Percentiles rank a stretch among this genome's conserved stretches.
Conservation (phyloP, 176 grass and related monocot genomes). For the Aegilops umbellulata region DNA sequence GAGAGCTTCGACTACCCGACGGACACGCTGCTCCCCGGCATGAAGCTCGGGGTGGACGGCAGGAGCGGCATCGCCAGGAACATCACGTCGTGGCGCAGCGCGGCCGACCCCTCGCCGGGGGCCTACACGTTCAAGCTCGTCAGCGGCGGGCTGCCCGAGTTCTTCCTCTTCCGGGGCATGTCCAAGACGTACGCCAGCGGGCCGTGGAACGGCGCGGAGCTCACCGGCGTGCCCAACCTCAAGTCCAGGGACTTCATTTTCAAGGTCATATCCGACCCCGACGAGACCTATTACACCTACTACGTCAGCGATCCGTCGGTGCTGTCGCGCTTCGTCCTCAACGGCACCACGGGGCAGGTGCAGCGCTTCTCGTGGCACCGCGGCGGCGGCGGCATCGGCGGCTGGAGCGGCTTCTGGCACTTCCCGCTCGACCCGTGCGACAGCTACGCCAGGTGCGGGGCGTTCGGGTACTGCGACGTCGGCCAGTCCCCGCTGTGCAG, state of each 20-base stretch:
- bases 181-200: slow-evolving; percentile 22
- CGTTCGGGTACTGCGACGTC: slow-evolving; percentile 36
- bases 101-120: slow-evolving; percentile 39
- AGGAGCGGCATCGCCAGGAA: slow-evolving; percentile 29
- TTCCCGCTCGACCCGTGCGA: slow-evolving; percentile 49
- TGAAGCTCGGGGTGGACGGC: slow-evolving; percentile 49
- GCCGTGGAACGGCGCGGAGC: slow-evolving; percentile 47
- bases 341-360: not conserved
- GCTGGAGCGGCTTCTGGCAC: slow-evolving; percentile 38
- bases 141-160: slow-evolving; percentile 19
- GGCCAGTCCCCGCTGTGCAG: not conserved
- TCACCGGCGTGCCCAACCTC: slow-evolving; percentile 9
- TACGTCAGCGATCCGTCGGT: not conserved
- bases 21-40: slow-evolving; percentile 43
- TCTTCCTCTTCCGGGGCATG: slow-evolving; percentile 16
- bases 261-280: not conserved
- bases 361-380: slow-evolving; percentile 14
- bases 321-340: not conserved
- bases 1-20: slow-evolving; percentile 60
- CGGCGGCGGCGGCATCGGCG: too few species aligned
- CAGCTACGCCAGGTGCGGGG: slow-evolving; percentile 34
- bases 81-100: slow-evolving; percentile 46
- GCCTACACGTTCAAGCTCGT: slow-evolving; percentile 38
- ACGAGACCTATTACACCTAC: slow-evolving; percentile 43
- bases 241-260: slow-evolving; percentile 25